Base-by-base conservation (phyloP, 2,329 filamentous ascomycete genomes). In the Aureobasidium musti region DNA sequence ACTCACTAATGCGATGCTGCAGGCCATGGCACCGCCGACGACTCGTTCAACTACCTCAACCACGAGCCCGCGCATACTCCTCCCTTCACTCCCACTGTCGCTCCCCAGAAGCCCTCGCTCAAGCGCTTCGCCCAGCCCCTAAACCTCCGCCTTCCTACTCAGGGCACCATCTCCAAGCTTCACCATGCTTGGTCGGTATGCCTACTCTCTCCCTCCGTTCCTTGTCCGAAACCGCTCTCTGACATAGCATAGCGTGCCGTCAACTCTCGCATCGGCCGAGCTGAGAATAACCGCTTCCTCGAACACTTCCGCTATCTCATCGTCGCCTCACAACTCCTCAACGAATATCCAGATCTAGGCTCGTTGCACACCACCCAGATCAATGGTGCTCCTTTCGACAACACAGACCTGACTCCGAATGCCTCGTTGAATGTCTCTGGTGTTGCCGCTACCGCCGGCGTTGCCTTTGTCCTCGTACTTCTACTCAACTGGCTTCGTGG, bases 221-320 rank as follows among this genome's bases (percentile, higher is more conserved):
- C 37, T 19, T 6, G 19, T 28, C 11, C 14, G 19, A 7, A 23
- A 14, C 5, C 23, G 33, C 17, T 17, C 8, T 57, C 54, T 61
- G 23, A 67, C 47, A 63, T 28, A 81, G 72, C 74, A 76, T 79
- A 82, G 71, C 80, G 83, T 72, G 89, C 86, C 11, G 84, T 93
- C 67, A 90, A 89, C 70, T 88, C 89, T 47, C 85, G 86, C 68
- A 84, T 96, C 69, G 89, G 91, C 65, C 84, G 89, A 70, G 87
- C 86, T 71, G 92, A 96, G 72, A 96, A 93, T 75, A 85, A 89
- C 71, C 89, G 88, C 71, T 97, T 97, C 73, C 84, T 97, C 67
- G 93, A 97, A 78, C 90, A 92, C 74, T 97, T 97, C 74, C 90
- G 93, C 70, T 97, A 97, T 79, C 90, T 91, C 26, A 91, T 97